phyloP scores from a whole-genome alignment of 1,284 basidiomycete genomes.

The Austroboletus niveus region DNA sequence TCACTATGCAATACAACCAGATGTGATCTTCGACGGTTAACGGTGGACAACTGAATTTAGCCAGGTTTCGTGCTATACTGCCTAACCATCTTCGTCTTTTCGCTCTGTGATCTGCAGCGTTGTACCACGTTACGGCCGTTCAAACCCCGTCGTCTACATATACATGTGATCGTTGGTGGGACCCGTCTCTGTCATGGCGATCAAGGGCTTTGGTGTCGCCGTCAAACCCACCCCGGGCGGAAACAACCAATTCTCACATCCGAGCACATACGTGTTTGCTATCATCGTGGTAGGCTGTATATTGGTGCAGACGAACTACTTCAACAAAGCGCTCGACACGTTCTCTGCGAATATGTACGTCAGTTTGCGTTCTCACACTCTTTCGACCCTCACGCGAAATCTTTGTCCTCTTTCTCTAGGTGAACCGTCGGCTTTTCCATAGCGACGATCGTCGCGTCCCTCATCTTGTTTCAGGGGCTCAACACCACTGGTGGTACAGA shows the following conservation, averaged over 20 bases:
- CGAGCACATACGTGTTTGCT: conserved; percentile 94
- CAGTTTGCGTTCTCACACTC: background rate
- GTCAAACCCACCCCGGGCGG: conserved; percentile 93
- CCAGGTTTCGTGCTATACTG: conserved; percentile 89
- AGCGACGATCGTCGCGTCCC: conserved; percentile 90
- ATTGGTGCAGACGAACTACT: conserved; percentile 97
- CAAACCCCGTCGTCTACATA: conserved; percentile 90
- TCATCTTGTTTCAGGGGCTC: conserved; percentile 96
- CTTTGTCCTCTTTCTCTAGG: conserved; percentile 38
- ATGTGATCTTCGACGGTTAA: conserved; percentile 43
- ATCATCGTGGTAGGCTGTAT: conserved; percentile 85
- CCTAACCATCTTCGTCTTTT: conserved; percentile 79
- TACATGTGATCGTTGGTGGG: conserved; percentile 92
- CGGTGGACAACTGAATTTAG: conserved; percentile 2
- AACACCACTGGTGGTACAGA: conserved; percentile 89
- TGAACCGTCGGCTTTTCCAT: conserved; percentile 98
- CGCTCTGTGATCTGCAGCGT: conserved; percentile 85
- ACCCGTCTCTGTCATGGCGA: conserved; percentile 88
- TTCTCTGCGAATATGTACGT: conserved; percentile 97
- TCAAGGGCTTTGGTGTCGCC: conserved; percentile 96
- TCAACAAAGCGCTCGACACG: conserved; percentile 97
- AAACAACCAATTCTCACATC: conserved; percentile 89
- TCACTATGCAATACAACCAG: conserved; percentile 85
- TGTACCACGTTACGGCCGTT: conserved; percentile 83
- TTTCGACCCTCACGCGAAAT: conserved; percentile 3